Base-by-base conservation (phyloP, 495 filamentous ascomycete species). In the Lophiostoma macrostomum region DNA sequence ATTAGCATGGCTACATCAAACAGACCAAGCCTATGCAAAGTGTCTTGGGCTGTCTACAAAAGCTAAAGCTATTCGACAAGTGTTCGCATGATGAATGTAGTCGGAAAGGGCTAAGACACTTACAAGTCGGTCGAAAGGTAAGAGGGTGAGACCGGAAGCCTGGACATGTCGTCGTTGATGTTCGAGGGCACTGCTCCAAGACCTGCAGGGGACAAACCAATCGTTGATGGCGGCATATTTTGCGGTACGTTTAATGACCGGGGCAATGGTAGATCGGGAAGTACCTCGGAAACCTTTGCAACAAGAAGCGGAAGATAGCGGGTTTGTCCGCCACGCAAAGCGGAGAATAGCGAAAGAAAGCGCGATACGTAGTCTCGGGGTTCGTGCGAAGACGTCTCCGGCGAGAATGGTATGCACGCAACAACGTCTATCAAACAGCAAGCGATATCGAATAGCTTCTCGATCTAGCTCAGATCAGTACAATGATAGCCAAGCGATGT, bases 371-470 rank as follows among this genome's bases (percentile, higher is more conserved):
- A 82, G 55, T 90, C 83, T 24, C 79, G 81, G 6, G 87, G 87
- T 0, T 85, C 83, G 19, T 80, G 69, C 20, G 78, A 75, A 64
- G 85, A 86, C 16, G 77, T 73, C 12, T 77, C 73, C 4, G 77
- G 73, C 10, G 72, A 68, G 36, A 72, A 64, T 2, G 82, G 75
- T 0, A 87, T 76, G 50, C 83, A 80, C 3, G 82, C 76, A 41
- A 91, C 81, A 6, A 87, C 81, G 58, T 91, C 88, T 12, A 79
- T 81, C 37, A 91, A 73, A 14, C 85, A 80, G 62, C 80, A 86
- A 5, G 87, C 80, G 34, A 91, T 75, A 61, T 86, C 84, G 53
- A 90, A 82, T 32, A 93, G 72, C 64, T 91, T 91, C 53, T 89
- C 86, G 36, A 88, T 78, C 74, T 83, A 69, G 30, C 22, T 19